phyloP scores from a whole-genome alignment of 768 basidiomycete genomes.

The Suillus subaureus region DNA sequence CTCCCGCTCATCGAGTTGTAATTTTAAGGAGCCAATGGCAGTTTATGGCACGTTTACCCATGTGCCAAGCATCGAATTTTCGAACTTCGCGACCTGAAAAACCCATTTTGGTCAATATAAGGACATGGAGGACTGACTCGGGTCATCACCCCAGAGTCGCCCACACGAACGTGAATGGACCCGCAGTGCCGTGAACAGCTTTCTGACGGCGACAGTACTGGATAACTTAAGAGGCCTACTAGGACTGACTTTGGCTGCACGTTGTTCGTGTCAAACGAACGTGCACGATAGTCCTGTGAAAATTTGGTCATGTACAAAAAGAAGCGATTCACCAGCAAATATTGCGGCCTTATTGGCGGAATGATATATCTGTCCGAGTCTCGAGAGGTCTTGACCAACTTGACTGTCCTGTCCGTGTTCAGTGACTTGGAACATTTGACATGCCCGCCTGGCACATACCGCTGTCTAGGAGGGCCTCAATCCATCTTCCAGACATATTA shows the following conservation, averaged over 20 bases:
- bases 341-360: not conserved
- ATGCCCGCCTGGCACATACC: not conserved
- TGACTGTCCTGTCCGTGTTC: not conserved
- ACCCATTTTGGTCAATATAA: not conserved
- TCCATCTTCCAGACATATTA: no score
- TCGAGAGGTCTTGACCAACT: not conserved
- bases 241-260: not conserved
- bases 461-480: no score
- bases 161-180: not conserved
- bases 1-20: not conserved
- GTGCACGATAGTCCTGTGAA: not conserved
- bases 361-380: no score
- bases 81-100: not conserved
- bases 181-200: not conserved
- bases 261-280: constrained; percentile 1
- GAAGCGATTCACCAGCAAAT: not conserved
- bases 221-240: not conserved
- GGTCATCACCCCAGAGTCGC: not conserved
- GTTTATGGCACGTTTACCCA: constrained; percentile 5
- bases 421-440: not conserved
- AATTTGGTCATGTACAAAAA: not conserved
- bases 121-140: not conserved
- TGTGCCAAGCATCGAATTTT: not conserved
- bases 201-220: not conserved
- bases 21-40: constrained; percentile 2